Conservation (phyloP, 352 stramenopile species). For the Pythium biforme region DNA sequence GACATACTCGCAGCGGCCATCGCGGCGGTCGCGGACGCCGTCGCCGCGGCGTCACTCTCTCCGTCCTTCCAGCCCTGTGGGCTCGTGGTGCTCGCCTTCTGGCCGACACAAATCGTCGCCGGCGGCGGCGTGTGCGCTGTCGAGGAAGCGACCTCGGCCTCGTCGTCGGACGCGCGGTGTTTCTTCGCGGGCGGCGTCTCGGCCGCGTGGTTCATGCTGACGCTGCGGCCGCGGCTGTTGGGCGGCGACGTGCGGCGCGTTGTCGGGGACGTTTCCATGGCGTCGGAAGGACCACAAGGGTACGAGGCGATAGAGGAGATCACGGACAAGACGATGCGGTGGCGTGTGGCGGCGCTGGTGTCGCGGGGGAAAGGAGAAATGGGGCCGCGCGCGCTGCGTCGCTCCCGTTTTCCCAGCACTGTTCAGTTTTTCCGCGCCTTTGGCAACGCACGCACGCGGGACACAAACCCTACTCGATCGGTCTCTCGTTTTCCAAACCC, state of each 20-base stretch:
- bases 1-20: slow-evolving; percentile 23
- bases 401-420: too few species aligned
- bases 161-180: slow-evolving; percentile 74
- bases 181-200: slow-evolving; percentile 70
- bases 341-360: neutral
- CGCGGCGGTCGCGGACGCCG: slow-evolving; percentile 14
- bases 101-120: slow-evolving; percentile 13
- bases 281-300: neutral
- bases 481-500: neutral
- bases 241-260: slow-evolving; percentile 9
- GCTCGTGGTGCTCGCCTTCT: slow-evolving; percentile 16
- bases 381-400: too few species aligned
- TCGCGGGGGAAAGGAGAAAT: too few species aligned
- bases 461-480: neutral
- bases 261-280: slow-evolving; percentile 18
- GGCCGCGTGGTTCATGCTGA: slow-evolving; percentile 61
- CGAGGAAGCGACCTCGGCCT: slow-evolving; percentile 36
- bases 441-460: too few species aligned
- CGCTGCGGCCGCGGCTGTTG: slow-evolving; percentile 51
- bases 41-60: slow-evolving; percentile 8
- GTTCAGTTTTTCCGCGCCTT: slow-evolving; percentile 22
- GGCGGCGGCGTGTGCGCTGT: slow-evolving; percentile 7
- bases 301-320: slow-evolving; percentile 18
- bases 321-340: slow-evolving; percentile 4
- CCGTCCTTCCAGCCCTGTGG: slow-evolving; percentile 22